A percentile compares a stretch with the other conserved stretches of the same genome.
phyloP scores from a whole-genome alignment of 345 rosid genomes.

The Eucalyptus microcorys region DNA sequence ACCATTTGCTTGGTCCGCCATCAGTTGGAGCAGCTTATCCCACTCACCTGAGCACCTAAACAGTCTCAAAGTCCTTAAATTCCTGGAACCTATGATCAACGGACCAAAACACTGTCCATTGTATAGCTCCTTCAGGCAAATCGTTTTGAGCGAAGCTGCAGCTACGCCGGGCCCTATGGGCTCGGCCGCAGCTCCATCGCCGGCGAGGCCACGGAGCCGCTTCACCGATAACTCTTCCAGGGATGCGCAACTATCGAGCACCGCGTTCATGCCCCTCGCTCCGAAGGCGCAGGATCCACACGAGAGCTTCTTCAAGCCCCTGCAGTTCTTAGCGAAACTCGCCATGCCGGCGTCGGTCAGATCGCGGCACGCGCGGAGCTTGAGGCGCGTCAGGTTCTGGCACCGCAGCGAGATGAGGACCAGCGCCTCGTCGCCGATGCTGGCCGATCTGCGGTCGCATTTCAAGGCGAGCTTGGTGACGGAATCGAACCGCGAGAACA shows the following conservation, averaged over 20 bases:
- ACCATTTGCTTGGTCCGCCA: conserved; percentile 20
- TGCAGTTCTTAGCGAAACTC: conserved; percentile 60
- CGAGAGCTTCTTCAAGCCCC: conserved; percentile 61
- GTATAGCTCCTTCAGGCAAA: conserved; percentile 65
- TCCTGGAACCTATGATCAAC: conserved; percentile 46
- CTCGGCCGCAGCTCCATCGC: conserved; percentile 37
- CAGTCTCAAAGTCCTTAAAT: conserved; percentile 55
- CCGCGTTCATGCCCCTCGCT: conserved; percentile 74
- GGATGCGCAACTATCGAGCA: conserved; percentile 56
- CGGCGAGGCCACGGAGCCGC: conserved; percentile 58
- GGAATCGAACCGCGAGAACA: conserved; percentile 73
- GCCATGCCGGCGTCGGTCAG: conserved; percentile 64
- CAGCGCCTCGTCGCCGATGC: conserved; percentile 71
- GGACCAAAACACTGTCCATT: conserved; percentile 79
- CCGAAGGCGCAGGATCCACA: conserved; percentile 83
- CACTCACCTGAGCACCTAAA: conserved; percentile 81
- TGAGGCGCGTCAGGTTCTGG: conserved; percentile 59
- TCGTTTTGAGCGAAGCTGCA: conserved; percentile 40
- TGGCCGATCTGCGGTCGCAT: conserved; percentile 67
- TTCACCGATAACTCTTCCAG: conserved; percentile 72
- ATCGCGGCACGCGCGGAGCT: conserved; percentile 75
- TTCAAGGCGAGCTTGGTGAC: conserved; percentile 82
- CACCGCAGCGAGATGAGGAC: conserved; percentile 49
- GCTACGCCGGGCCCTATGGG: conserved; percentile 59
- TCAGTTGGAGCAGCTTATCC: conserved; percentile 46